phyloP scores from a whole-genome alignment of 2,329 filamentous ascomycete genomes.

The Emergomyces africanus region DNA sequence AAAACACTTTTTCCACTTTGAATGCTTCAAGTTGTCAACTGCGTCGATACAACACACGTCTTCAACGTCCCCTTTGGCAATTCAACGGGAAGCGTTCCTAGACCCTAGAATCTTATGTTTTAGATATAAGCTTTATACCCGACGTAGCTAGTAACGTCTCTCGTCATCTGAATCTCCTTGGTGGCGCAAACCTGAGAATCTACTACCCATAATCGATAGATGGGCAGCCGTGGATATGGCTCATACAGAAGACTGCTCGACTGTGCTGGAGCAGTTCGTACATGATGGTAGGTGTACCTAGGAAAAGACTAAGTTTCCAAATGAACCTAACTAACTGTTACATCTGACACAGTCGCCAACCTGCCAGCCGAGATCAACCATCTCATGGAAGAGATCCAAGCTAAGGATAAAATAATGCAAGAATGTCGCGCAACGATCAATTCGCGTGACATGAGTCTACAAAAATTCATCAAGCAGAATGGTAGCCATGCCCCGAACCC shows the following conservation, averaged over 20 bases:
- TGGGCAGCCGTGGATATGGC: constrained; percentile 24
- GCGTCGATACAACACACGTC: neutral
- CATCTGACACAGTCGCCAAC: constrained; percentile 34
- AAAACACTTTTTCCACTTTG: neutral
- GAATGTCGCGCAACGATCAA: constrained; percentile 45
- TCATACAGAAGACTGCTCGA: constrained; percentile 47
- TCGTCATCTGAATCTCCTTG: neutral
- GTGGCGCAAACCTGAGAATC: neutral
- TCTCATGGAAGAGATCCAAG: constrained; percentile 53
- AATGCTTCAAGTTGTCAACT: neutral
- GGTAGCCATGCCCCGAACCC: constrained; percentile 49
- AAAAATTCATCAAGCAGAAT: constrained; percentile 53
- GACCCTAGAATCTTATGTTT: neutral
- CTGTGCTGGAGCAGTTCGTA: constrained; percentile 52
- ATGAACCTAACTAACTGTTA: constrained; percentile 4
- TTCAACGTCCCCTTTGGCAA: neutral
- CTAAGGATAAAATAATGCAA: constrained; percentile 49
- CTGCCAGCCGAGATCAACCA: constrained; percentile 52
- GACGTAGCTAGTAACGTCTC: neutral
- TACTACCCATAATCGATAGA: neutral
- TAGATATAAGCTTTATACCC: neutral
- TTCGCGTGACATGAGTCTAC: constrained; percentile 47
- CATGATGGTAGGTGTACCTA: constrained; percentile 43
- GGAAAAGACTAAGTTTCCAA: neutral
- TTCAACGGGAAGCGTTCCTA: neutral